These are phyloP conservation scores for Kazachstania sp. DNA, from an alignment of 1,139 yeast species.

Conservation along the genomic window DNA sequence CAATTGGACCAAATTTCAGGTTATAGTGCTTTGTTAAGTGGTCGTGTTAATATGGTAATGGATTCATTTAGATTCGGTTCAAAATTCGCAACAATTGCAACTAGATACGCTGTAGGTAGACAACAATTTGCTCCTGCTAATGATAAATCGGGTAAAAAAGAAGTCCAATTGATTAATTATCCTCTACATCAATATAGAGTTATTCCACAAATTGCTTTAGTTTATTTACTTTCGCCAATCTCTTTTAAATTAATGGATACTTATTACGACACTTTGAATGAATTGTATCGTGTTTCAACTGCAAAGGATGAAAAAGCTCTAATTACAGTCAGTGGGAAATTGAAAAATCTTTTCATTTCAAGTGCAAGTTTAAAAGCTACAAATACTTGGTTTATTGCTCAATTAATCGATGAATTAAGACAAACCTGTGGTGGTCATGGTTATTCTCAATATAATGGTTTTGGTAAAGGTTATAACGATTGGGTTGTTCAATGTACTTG, in stretches of 20 bases:
- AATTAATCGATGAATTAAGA: slow-evolving; percentile 76
- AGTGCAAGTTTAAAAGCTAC: slow-evolving; percentile 88
- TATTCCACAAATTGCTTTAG: slow-evolving; percentile 68
- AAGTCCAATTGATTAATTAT: slow-evolving; percentile 67
- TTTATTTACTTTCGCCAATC: slow-evolving; percentile 71
- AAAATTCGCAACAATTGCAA: slow-evolving; percentile 72
- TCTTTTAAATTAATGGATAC: slow-evolving; percentile 56
- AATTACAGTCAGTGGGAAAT: slow-evolving; percentile 34
- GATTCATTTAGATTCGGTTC: slow-evolving; percentile 79
- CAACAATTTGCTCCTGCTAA: slow-evolving; percentile 56
- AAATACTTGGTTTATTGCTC: slow-evolving; percentile 77
- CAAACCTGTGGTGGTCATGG: slow-evolving; percentile 98
- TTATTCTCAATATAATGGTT: slow-evolving; percentile 80
- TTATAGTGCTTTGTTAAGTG: slow-evolving; percentile 78
- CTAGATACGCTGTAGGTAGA: slow-evolving; percentile 83
- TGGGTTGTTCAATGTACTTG: slow-evolving; percentile 97
- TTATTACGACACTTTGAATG: slow-evolving; percentile 43
- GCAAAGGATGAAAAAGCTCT: slow-evolving; percentile 41
- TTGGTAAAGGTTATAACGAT: slow-evolving; percentile 80
- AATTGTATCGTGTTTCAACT: slow-evolving; percentile 47
- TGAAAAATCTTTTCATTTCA: slow-evolving; percentile 73
- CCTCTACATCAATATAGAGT: slow-evolving; percentile 82
- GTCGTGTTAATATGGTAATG: slow-evolving; percentile 81
- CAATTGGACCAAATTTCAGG: slow-evolving; percentile 64
- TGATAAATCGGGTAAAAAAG: slow-evolving; percentile 26